A percentile compares a stretch with the other conserved stretches of the same genome.
These are phyloP conservation scores for Sarcomyxa edulis DNA, from an alignment of 768 basidiomycete species.

Conservation along the genomic window DNA sequence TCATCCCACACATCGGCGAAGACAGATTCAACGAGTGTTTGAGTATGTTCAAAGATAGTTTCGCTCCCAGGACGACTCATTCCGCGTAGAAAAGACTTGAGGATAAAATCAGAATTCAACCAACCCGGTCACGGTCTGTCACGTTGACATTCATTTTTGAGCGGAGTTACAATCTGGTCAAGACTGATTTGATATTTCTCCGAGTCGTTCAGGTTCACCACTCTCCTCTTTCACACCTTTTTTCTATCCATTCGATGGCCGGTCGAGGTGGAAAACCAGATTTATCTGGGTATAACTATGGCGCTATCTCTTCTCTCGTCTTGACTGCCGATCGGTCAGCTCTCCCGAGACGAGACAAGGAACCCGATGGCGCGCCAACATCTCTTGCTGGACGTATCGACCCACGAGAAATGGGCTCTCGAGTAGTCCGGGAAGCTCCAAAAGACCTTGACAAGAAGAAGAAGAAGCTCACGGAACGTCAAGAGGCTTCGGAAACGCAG, in stretches of 20 bases:
- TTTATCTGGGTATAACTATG: conserved; percentile 92
- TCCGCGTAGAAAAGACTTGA: too few species aligned
- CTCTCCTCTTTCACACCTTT: too few species aligned
- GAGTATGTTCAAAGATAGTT: too few species aligned
- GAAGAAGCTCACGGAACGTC: conserved; percentile 67
- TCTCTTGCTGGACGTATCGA: conserved; percentile 89
- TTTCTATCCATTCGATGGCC: too few species aligned
- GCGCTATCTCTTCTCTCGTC: conserved; percentile 90
- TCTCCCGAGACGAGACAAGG: conserved; percentile 84
- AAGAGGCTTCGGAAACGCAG: conserved; percentile 55
- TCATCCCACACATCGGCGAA: conserved; percentile 18
- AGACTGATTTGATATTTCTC: too few species aligned
- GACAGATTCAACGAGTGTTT: conserved; percentile 10
- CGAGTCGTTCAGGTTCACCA: too few species aligned
- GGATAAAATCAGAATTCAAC: too few species aligned
- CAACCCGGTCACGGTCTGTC: too few species aligned
- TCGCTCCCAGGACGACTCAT: too few species aligned
- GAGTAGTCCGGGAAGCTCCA: conserved; percentile 75
- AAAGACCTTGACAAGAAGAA: conserved; percentile 93
- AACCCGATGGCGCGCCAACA: conserved; percentile 95
- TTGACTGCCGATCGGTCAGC: conserved; percentile 85
- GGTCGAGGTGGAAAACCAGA: conserved; percentile 54
- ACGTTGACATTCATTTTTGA: too few species aligned
- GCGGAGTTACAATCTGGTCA: too few species aligned
- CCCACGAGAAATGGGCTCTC: conserved; percentile 88